phyloP scores from a whole-genome alignment of 2,329 filamentous ascomycete genomes.

The Scytalidium lignicola region DNA sequence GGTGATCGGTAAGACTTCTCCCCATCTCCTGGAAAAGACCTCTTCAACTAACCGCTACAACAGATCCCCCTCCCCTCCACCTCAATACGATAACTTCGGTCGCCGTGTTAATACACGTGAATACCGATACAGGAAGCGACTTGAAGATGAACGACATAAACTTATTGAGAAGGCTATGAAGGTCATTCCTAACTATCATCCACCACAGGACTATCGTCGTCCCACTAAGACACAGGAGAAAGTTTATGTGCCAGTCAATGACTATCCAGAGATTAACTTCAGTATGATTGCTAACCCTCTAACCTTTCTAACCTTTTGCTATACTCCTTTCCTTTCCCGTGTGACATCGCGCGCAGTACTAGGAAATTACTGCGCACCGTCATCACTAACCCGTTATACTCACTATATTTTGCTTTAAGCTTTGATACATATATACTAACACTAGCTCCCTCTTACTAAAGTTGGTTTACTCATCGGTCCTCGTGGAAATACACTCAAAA shows the following conservation, averaged over 20 bases:
- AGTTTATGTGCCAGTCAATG: constrained; percentile 99
- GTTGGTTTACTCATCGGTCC: constrained; percentile 99
- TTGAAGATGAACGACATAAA: constrained; percentile 98
- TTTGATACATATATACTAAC: constrained; percentile 65
- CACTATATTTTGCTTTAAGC: constrained; percentile 28
- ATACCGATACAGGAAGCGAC: constrained; percentile 94
- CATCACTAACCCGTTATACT: constrained; percentile 31
- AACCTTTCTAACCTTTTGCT: constrained; percentile 61
- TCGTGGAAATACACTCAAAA: constrained; percentile 99
- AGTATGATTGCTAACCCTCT: constrained; percentile 99
- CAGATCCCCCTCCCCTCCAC: constrained; percentile 90
- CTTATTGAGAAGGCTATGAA: constrained; percentile 99
- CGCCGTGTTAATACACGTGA: constrained; percentile 99
- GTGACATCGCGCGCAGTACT: constrained; percentile 30
- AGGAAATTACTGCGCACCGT: constrained; percentile 24
- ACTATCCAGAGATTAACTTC: constrained; percentile 99
- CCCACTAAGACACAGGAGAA: constrained; percentile 99
- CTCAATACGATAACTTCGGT: constrained; percentile 98
- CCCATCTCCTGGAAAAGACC: background rate
- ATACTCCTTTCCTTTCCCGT: constrained; percentile 36
- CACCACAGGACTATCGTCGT: constrained; percentile 95
- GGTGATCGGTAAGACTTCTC: constrained; percentile 72
- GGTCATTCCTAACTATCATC: constrained; percentile 98
- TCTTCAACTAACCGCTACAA: constrained; percentile 1
- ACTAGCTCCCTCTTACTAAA: constrained; percentile 80